Percentiles rank a stretch among this genome's conserved stretches.
Conservation (phyloP, 73 alveolate genomes). For the Uronychia binucleata region DNA sequence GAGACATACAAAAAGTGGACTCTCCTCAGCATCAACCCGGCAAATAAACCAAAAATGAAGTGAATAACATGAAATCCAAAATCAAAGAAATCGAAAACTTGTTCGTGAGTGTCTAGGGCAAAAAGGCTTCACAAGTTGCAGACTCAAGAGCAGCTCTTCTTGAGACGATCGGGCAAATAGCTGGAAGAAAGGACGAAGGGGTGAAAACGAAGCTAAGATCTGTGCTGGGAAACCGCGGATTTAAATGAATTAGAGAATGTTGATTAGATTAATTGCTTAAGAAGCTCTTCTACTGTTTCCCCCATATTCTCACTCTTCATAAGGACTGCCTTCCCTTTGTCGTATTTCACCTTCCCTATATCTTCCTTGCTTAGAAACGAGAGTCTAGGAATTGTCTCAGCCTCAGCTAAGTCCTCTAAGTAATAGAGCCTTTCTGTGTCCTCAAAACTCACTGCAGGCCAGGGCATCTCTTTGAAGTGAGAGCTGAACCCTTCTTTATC, state of each 20-base stretch:
- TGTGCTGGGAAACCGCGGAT: background rate
- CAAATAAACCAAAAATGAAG: too few relatives aligned
- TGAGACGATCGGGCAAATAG: background rate
- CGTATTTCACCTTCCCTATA: background rate
- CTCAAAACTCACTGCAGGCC: slow-evolving; percentile 8
- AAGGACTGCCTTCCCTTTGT: background rate
- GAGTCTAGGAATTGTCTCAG: slow-evolving; percentile 6
- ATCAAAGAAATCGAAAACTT: background rate
- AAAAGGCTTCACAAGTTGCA: background rate
- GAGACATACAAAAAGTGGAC: too few relatives aligned
- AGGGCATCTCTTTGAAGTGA: slow-evolving; percentile 13
- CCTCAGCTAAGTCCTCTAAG: slow-evolving; percentile 11
- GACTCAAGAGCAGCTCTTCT: background rate
- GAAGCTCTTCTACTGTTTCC: background rate
- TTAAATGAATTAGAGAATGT: background rate
- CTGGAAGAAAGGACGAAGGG: background rate
- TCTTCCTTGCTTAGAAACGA: background rate
- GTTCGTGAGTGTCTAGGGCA: background rate
- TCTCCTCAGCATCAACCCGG: too few relatives aligned
- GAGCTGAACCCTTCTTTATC: background rate
- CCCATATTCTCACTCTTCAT: background rate
- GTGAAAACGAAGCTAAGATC: background rate
- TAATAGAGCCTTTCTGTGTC: slow-evolving; percentile 1
- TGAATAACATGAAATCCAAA: background rate
- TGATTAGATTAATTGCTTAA: background rate